Evolutionary conservation across 345 rosid species (phyloP).

Genomic region (Brassica nigra): DNA sequence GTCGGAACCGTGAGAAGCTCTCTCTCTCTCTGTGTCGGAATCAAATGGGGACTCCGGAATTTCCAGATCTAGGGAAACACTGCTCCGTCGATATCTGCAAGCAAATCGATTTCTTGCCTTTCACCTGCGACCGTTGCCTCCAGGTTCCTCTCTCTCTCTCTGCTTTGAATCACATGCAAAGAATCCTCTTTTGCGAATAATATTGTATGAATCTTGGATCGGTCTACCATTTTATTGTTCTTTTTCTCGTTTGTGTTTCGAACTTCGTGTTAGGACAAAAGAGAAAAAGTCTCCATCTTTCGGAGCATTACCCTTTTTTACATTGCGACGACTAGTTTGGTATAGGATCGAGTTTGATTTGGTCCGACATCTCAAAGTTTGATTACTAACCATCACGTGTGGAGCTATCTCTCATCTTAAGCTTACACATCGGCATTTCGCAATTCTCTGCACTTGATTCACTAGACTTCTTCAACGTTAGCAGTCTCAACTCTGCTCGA

Average conservation of each 20-base stretch:
- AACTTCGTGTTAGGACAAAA: not conserved
- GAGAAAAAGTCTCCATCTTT: not conserved
- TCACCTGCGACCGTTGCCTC: constrained; percentile 91
- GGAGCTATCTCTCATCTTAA: not conserved
- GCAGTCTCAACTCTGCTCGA: not conserved
- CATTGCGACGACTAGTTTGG: not conserved
- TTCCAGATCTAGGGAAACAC: constrained; percentile 95
- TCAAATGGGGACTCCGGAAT: constrained; percentile 91
- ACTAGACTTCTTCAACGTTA: not conserved
- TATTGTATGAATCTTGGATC: not conserved
- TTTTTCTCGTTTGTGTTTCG: not conserved
- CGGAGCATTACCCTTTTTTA: not conserved
- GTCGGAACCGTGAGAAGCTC: not conserved
- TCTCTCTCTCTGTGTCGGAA: not conserved
- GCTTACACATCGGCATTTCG: not conserved
- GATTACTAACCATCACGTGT: not conserved
- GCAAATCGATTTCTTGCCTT: constrained; percentile 92
- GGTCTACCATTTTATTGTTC: not conserved
- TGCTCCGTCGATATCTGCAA: constrained; percentile 78
- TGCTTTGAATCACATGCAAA: not conserved
- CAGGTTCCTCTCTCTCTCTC: constrained; percentile 48
- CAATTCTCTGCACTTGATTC: not conserved
- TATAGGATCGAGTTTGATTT: not conserved
- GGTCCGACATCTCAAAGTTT: not conserved
- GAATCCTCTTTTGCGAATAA: not conserved